Conservation (phyloP, 768 basidiomycete genomes). For the Russula griseocarnosa region DNA sequence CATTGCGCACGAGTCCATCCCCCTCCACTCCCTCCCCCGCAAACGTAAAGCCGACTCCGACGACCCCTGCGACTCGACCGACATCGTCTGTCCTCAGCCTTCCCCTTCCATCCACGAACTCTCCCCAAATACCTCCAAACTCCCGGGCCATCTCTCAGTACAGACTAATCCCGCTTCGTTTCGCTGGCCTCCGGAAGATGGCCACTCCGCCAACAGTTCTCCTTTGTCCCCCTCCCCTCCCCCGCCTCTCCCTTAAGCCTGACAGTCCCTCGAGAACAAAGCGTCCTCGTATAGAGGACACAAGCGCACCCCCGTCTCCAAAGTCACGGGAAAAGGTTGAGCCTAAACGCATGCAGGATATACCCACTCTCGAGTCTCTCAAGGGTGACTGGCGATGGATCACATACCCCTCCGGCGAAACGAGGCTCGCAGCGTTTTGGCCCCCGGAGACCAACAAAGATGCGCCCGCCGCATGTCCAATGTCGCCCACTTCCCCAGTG, state of each 20-base stretch:
- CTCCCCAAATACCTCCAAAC: constrained; percentile 22
- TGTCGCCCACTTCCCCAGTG: constrained; percentile 30
- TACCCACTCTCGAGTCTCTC: constrained; percentile 28
- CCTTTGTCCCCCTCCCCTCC: constrained; percentile 19
- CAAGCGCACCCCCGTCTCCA: constrained; percentile 7
- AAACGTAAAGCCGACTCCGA: constrained; percentile 67
- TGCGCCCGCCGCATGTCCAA: constrained; percentile 22
- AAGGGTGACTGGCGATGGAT: constrained; percentile 29
- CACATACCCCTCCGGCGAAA: constrained; percentile 28
- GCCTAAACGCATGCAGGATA: constrained; percentile 22
- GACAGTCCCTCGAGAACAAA: constrained; percentile 28
- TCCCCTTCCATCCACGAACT: constrained; percentile 14
- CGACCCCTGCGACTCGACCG: constrained; percentile 31
- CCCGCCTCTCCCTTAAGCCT: constrained; percentile 13
- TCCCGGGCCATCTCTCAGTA: constrained; percentile 24
- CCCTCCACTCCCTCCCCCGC: constrained; percentile 46
- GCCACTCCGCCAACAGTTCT: constrained; percentile 11
- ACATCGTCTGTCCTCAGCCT: constrained; percentile 22
- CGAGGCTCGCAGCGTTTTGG: constrained; percentile 29
- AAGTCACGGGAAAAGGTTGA: constrained; percentile 25
- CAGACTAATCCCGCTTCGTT: constrained; percentile 21
- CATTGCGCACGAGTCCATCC: constrained; percentile 49
- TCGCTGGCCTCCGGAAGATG: constrained; percentile 20
- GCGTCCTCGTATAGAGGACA: constrained; percentile 27
- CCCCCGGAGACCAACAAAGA: constrained; percentile 29